Percentiles rank a stretch among this genome's conserved stretches.
phyloP scores from a whole-genome alignment of 768 basidiomycete genomes.

The Xerocomellus chrysenteron region DNA sequence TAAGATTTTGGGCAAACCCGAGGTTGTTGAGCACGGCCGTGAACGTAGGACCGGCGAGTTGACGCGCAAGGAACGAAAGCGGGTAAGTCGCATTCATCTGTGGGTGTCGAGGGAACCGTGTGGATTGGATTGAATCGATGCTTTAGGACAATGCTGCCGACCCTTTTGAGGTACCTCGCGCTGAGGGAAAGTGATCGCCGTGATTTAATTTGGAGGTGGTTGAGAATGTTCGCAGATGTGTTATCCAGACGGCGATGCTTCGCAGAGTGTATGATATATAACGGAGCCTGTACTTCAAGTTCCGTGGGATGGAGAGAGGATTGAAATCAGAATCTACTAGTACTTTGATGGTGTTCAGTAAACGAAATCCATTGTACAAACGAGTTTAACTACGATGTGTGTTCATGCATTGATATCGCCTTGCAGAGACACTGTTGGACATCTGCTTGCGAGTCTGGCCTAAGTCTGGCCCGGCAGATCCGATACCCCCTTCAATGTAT shows the following conservation, averaged over 20 bases:
- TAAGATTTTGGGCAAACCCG: conserved; percentile 37
- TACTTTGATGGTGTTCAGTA: neutral
- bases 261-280: too few relatives aligned
- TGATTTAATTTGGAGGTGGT: neutral
- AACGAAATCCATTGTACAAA: too few relatives aligned
- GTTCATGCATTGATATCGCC: neutral
- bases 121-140: neutral
- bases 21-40: conserved; percentile 37
- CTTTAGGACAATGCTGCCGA: neutral
- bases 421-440: neutral
- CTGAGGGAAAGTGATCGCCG: neutral
- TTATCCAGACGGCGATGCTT: too few relatives aligned
- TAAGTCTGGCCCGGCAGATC: too few relatives aligned
- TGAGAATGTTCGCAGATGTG: neutral
- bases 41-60: conserved; percentile 41
- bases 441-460: too few relatives aligned
- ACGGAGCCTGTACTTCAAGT: neutral
- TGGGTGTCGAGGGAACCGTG: neutral
- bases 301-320: neutral
- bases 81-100: conserved; percentile 8
- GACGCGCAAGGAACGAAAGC: conserved; percentile 36
- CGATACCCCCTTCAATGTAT: too few relatives aligned
- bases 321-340: neutral
- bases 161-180: neutral
- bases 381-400: neutral